Evolutionary conservation across 2,329 filamentous ascomycete genomes (phyloP).

Genomic region (Fusarium goolgardi): DNA sequence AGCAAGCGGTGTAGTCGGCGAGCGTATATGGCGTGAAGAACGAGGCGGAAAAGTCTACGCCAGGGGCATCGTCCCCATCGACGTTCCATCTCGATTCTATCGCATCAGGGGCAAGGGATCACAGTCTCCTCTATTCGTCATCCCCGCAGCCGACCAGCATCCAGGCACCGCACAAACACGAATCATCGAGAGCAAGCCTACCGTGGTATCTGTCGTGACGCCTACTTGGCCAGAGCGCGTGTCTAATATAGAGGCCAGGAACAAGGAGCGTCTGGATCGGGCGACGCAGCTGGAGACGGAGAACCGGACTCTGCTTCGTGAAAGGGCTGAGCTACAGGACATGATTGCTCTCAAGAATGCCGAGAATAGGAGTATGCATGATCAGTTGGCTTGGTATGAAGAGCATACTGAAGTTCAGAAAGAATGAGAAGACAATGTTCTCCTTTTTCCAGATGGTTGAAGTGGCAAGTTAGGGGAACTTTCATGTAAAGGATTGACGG

Average conservation of each 20-base stretch:
- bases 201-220: conserved; percentile 48
- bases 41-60: conserved; percentile 49
- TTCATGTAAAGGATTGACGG: neutral
- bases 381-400: conserved; percentile 41
- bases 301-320: conserved; percentile 38
- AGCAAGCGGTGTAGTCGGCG: conserved; percentile 56
- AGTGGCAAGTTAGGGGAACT: too few relatives aligned
- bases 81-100: conserved; percentile 64
- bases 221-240: conserved; percentile 51
- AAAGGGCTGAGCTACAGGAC: conserved; percentile 39
- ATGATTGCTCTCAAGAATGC: conserved; percentile 36
- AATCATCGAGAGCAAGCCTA: conserved; percentile 60
- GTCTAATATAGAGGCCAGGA: conserved; percentile 48
- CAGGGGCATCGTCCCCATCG: conserved; percentile 61
- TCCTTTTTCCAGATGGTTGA: neutral
- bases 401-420: neutral
- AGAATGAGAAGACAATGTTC: neutral
- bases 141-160: conserved; percentile 62
- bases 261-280: conserved; percentile 40
- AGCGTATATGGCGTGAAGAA: conserved; percentile 50
- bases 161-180: conserved; percentile 58
- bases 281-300: conserved; percentile 30
- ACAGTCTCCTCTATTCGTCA: conserved; percentile 62
- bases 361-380: conserved; percentile 34
- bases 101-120: conserved; percentile 59